A percentile compares a stretch with the other conserved stretches of the same genome.
phyloP scores from a whole-genome alignment of 2,329 filamentous ascomycete species.

The Eutypella sp. region DNA sequence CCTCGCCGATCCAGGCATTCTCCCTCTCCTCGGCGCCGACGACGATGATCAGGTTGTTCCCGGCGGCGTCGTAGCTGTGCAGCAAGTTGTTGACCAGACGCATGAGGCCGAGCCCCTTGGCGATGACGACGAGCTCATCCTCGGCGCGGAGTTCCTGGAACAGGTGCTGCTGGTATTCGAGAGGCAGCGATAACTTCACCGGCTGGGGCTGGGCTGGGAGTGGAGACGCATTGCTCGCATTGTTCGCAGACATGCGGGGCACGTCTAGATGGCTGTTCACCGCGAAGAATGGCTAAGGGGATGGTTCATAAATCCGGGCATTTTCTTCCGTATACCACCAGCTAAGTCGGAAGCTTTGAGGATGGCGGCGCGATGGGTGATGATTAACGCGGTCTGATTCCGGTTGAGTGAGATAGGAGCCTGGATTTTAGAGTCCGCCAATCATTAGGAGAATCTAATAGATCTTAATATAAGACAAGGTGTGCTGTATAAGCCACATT shows the following conservation, averaged over 20 bases:
- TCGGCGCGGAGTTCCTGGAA: constrained; percentile 86
- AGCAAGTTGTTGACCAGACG: constrained; percentile 92
- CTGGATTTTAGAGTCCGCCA: neutral
- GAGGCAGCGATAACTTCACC: constrained; percentile 75
- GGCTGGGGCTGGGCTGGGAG: too few species aligned
- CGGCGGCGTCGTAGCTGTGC: constrained; percentile 93
- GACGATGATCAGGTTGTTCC: constrained; percentile 85
- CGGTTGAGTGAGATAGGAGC: neutral
- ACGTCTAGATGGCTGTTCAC: too few species aligned
- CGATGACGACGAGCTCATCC: constrained; percentile 90
- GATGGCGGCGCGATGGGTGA: neutral
- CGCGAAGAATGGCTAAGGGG: constrained; percentile 6
- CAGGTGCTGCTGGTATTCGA: constrained; percentile 90
- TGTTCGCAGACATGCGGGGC: constrained; percentile 47
- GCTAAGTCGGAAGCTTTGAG: neutral
- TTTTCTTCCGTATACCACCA: constrained; percentile 8
- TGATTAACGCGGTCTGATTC: too few species aligned
- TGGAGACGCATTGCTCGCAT: too few species aligned
- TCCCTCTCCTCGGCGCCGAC: constrained; percentile 88
- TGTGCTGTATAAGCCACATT: neutral
- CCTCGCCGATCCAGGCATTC: constrained; percentile 95
- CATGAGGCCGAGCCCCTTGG: constrained; percentile 85
- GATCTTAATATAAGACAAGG: neutral
- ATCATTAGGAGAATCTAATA: neutral
- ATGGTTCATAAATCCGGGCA: too few species aligned